Base-by-base conservation (phyloP, 306 rosid species). In the Sicyos baderoa region DNA sequence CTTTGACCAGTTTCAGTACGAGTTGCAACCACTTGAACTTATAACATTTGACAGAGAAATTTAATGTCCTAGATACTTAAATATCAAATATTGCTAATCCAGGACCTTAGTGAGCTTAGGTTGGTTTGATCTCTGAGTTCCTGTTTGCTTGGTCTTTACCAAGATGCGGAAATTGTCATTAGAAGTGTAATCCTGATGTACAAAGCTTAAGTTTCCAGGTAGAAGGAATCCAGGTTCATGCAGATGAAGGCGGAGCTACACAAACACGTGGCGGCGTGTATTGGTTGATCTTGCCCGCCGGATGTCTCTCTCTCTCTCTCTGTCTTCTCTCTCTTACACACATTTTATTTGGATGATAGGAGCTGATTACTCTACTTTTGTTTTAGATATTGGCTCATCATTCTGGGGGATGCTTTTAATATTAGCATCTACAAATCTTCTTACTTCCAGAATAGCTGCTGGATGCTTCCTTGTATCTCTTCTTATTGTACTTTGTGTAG, bases 341-440 rank as follows among this genome's bases (percentile, higher is more conserved):
- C 72, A 67, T 67, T 23, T 12, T 18, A 23, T 22, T 54, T 66
- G 42, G 17, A 47, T 66, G 19, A 25, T 48, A 48, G n/a, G 2
- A 12, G 55, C 71, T 45, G 29, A 65, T 44, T 44, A 45, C 54
- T 45, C 21, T 65, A 2, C 47, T 42, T 40, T 45, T 54, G 11
- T 58, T 58, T 44, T 73, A 92, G 98, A 92, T 82, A 89, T 92
- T 54, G 98, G 98, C 52, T 92, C 98, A 44, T 92, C 98, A 70
- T 89, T 92, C 81, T 92, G 98, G 98, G 98, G 98, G 75, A 86
- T 87, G 98, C 76, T 81, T 54, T 82, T 92, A 79, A 83, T 92
- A 69, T 91, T 89, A n/a, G 93, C 95, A 15, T 87, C 98, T 12
- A 89, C 98, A 75, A 81, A 89, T 72, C 80, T 87, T 79, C 27